Conservation (phyloP, 345 rosid genomes). For the Salix viminalis region DNA sequence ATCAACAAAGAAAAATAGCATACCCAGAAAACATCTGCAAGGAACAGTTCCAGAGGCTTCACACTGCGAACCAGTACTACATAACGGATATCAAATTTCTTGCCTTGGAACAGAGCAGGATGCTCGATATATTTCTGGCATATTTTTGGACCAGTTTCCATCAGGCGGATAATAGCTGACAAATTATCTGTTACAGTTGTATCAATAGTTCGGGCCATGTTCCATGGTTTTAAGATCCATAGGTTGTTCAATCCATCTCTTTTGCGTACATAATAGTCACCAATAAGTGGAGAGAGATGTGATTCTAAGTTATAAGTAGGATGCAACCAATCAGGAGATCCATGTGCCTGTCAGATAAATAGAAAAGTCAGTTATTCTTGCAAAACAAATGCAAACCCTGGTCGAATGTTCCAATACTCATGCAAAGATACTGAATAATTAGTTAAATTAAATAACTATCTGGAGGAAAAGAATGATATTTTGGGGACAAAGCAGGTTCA, state of each 20-base stretch:
- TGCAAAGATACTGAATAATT: background rate
- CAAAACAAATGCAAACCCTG: background rate
- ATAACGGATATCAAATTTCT: slow-evolving; percentile 85
- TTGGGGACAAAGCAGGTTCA: background rate
- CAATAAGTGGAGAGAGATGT: slow-evolving; percentile 72
- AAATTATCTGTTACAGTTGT: slow-evolving; percentile 74
- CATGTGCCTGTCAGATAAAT: slow-evolving; percentile 56
- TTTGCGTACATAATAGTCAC: slow-evolving; percentile 63
- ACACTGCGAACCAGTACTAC: slow-evolving; percentile 67
- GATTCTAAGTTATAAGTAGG: slow-evolving; percentile 85
- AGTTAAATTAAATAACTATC: background rate
- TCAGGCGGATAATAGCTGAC: slow-evolving; percentile 79
- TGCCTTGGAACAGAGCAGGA: slow-evolving; percentile 76
- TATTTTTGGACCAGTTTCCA: slow-evolving; percentile 99
- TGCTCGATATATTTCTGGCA: slow-evolving; percentile 96
- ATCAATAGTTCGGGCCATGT: slow-evolving; percentile 95
- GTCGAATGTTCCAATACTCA: too few species aligned
- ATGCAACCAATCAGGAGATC: slow-evolving; percentile 83
- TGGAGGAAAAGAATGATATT: background rate
- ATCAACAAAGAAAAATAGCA: slow-evolving; percentile 5
- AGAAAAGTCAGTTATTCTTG: slow-evolving; percentile 6
- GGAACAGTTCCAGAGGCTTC: slow-evolving; percentile 70
- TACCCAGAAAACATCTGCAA: slow-evolving; percentile 90
- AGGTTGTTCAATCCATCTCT: slow-evolving; percentile 60
- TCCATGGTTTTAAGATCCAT: slow-evolving; percentile 98